phyloP scores from a whole-genome alignment of 495 filamentous ascomycete genomes.

The Paragyromitra xinjiangensis region DNA sequence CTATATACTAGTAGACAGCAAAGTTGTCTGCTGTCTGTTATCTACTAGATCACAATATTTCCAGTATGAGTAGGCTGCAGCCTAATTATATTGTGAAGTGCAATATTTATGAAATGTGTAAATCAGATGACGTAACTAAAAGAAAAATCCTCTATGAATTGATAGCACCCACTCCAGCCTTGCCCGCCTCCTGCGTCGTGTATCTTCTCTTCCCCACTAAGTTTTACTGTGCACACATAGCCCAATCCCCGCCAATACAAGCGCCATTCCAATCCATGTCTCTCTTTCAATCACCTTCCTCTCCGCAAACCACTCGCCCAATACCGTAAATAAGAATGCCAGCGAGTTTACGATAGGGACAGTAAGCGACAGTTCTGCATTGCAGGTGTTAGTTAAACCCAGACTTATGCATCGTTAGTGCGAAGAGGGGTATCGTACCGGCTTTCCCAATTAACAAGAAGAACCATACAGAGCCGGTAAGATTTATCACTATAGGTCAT shows the following conservation, averaged over 20 bases:
- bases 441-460: constrained; percentile 93
- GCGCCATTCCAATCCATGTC: constrained; percentile 86
- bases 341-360: constrained; percentile 94
- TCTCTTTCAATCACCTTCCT: constrained; percentile 87
- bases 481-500: constrained; percentile 70
- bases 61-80: not conserved
- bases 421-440: constrained; percentile 66
- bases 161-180: not conserved
- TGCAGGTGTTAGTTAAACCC: constrained; percentile 12
- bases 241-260: constrained; percentile 84
- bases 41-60: not conserved
- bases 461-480: constrained; percentile 97
- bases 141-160: not conserved
- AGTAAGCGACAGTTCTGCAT: constrained; percentile 83
- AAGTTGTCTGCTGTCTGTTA: not conserved
- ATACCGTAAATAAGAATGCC: constrained; percentile 92
- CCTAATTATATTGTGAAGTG: not conserved
- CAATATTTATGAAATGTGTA: not conserved
- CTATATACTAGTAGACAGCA: not conserved
- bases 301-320: constrained; percentile 95
- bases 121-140: not conserved
- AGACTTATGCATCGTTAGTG: not conserved
- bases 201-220: not conserved
- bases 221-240: constrained; percentile 80
- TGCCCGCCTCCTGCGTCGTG: not conserved